Evolutionary conservation across 2,329 filamentous ascomycete species (phyloP), one percentile per base, ranked within the genome.

Genomic region (Hirsutella thompsonii): DNA sequence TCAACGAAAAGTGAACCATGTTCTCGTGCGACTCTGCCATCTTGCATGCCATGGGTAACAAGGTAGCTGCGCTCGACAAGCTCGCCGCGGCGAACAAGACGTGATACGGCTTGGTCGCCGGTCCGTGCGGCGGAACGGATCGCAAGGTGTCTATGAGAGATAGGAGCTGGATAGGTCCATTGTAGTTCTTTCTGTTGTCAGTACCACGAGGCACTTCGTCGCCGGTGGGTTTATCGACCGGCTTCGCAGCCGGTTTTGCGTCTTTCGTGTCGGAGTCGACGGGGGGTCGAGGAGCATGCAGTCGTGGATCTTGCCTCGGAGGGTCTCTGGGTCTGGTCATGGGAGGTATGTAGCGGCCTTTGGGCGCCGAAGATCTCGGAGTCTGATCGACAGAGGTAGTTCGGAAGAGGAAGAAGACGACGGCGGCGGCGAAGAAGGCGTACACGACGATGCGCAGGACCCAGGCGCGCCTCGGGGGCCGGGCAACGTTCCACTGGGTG

Each of bases 41-140:
- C 51, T 85, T 76, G 59, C 92, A 96, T 5, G 89, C 86, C 55
- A 94, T 68, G 1, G 88, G 87, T 26, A 94, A 64, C 40, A 95
- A 58, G 26, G 74, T 72, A 0, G 84, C 73, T 14, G 79, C 76
- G 54, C 85, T 92, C 56, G 74, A 74, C 39, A 93, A 61, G 45
- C 72, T 88, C 0, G 84, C 80, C 3, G 83, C 79, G 4, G 80
- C 81, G 55, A 94, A 94, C 3, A 95, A 60, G 14, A 94, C 72
- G 52, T 88, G 88, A 39, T 73, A 73, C 53, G 83, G 85, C 30
- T 62, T 55, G 26, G 55, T 46, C 40, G 64, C 63, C 4, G 79
- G 79, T 20, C 64, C 63, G 0, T 74, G 77, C 18, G 60, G 64
- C 8, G 67, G 56, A 35, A 81, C 74, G 11, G 66, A 69, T 34